These are phyloP conservation scores for Hyphopichia pseudoburtonii DNA, from an alignment of 1,139 yeast species.

Conservation along the genomic window DNA sequence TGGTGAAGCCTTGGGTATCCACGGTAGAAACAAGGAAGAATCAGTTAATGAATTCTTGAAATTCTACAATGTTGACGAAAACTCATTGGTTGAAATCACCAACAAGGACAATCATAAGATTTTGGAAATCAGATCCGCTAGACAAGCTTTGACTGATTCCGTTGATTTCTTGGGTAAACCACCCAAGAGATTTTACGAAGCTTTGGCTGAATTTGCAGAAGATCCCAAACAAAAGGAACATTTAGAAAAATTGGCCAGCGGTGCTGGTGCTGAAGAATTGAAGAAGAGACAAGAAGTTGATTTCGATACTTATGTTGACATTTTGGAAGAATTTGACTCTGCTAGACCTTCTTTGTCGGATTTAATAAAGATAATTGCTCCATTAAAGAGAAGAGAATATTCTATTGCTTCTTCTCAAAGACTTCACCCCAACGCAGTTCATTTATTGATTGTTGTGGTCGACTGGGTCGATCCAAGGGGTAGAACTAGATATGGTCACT, in stretches of 20 bases:
- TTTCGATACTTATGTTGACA: conserved; percentile 77
- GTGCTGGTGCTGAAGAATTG: conserved; percentile 84
- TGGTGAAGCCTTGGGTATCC: conserved; percentile 97
- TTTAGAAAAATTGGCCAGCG: conserved; percentile 63
- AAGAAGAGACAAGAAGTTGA: conserved; percentile 86
- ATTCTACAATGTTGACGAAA: conserved; percentile 70
- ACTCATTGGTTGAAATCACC: conserved; percentile 68
- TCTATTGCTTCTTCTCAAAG: conserved; percentile 98
- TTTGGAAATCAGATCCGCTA: conserved; percentile 74
- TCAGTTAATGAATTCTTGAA: conserved; percentile 69
- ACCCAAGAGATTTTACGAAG: conserved; percentile 90
- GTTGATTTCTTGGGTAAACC: conserved; percentile 93
- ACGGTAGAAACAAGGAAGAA: conserved; percentile 75
- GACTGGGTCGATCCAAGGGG: conserved; percentile 93
- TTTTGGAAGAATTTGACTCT: conserved; percentile 75
- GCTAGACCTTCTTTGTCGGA: conserved; percentile 80
- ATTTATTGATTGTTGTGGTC: conserved; percentile 88
- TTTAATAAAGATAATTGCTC: conserved; percentile 71
- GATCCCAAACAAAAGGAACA: conserved; percentile 65
- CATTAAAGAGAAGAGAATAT: conserved; percentile 95
- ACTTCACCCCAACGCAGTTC: conserved; percentile 88
- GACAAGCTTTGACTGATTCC: conserved; percentile 77
- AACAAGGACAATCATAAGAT: conserved; percentile 60
- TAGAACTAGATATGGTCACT: conserved; percentile 87
- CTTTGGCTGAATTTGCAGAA: conserved; percentile 70